phyloP scores from a whole-genome alignment of 2,329 filamentous ascomycete species.

The Talaromyces sp. region DNA sequence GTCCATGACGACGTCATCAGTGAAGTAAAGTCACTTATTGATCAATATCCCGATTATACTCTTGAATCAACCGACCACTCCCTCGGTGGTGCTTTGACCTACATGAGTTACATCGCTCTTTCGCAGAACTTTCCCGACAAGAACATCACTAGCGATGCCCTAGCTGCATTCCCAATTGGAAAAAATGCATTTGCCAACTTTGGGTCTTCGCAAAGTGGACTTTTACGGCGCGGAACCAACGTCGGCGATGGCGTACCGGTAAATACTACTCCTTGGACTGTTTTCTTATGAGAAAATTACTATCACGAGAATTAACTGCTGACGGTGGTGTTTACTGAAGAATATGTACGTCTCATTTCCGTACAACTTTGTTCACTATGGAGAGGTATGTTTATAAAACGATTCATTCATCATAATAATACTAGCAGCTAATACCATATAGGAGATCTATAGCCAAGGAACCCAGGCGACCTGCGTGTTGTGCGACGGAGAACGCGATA shows the following conservation, averaged over 20 bases:
- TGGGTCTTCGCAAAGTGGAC: background rate
- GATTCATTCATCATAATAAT: background rate
- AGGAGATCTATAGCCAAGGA: background rate
- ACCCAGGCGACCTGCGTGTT: background rate
- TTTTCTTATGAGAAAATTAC: background rate
- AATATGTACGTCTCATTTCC: background rate
- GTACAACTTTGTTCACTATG: background rate
- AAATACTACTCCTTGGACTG: background rate
- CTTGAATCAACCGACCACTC: slow-evolving; percentile 27
- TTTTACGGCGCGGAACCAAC: background rate
- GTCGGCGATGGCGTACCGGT: background rate
- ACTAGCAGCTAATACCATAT: background rate
- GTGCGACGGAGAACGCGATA: background rate
- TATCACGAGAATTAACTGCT: background rate
- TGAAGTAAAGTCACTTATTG: slow-evolving; percentile 22
- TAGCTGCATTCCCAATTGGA: slow-evolving; percentile 29
- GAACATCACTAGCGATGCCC: slow-evolving; percentile 24
- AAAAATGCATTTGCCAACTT: slow-evolving; percentile 12
- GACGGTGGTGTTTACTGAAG: background rate
- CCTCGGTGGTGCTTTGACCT: slow-evolving; percentile 26
- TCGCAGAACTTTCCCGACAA: slow-evolving; percentile 26
- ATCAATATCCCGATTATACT: slow-evolving; percentile 23
- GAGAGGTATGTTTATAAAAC: background rate
- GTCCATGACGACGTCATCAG: slow-evolving; percentile 25
- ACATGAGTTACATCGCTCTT: slow-evolving; percentile 27